Percentiles rank a stretch among this genome's conserved stretches.
These are phyloP conservation scores for Aspergillus chevalieri DNA, from an alignment of 2,329 filamentous ascomycete genomes.

Conservation along the genomic window DNA sequence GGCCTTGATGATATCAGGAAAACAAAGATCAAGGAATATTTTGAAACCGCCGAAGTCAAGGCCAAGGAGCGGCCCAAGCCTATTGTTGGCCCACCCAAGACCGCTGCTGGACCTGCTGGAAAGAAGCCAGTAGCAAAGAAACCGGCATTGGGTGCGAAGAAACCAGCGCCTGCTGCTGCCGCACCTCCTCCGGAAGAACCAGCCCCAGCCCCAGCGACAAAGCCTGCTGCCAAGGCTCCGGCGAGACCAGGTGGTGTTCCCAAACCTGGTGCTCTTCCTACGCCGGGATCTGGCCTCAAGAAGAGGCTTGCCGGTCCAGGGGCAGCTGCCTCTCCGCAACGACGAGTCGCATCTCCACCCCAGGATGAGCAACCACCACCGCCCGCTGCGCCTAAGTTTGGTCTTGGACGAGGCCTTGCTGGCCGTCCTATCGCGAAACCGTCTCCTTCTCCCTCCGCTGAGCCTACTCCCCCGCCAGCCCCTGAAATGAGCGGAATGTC, in stretches of 20 bases:
- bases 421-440: constrained; percentile 80
- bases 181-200: constrained; percentile 52
- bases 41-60: constrained; percentile 73
- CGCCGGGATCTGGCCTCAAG: constrained; percentile 39
- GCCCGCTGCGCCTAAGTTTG: constrained; percentile 49
- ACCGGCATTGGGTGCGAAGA: constrained; percentile 43
- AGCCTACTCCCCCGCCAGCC: constrained; percentile 43
- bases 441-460: constrained; percentile 35
- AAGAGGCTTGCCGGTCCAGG: constrained; percentile 41
- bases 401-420: constrained; percentile 70
- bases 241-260: constrained; percentile 41
- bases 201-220: constrained; percentile 40
- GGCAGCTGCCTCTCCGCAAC: constrained; percentile 35
- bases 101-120: constrained; percentile 50
- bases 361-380: constrained; percentile 39
- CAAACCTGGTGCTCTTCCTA: constrained; percentile 36
- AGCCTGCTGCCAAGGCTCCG: constrained; percentile 33
- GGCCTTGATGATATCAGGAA: constrained; percentile 93
- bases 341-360: constrained; percentile 41
- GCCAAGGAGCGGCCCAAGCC: constrained; percentile 90
- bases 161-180: constrained; percentile 41
- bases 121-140: constrained; percentile 52
- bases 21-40: constrained; percentile 90
- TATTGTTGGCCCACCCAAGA: constrained; percentile 54
- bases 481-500: constrained; percentile 61